A percentile compares a stretch with the other conserved stretches of the same genome.
Conservation (phyloP, 768 basidiomycete genomes). For the Rhizopogon roseolus region DNA sequence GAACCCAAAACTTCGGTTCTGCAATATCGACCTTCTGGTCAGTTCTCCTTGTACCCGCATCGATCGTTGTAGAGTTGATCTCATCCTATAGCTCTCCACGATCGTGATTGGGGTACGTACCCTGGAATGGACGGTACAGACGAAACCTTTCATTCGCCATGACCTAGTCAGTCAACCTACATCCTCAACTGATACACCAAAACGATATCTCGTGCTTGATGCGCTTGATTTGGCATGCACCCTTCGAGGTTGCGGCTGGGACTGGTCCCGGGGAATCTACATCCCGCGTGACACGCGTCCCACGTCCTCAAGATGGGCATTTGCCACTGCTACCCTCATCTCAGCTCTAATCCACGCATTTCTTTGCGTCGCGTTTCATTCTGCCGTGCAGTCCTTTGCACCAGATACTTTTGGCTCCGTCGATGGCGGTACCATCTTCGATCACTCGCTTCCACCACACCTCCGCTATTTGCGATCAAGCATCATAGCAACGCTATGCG, state of each 20-base stretch:
- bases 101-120: constrained; percentile 6
- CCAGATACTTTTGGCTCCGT: constrained; percentile 28
- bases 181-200: neutral
- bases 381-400: constrained; percentile 39
- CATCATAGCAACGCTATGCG: constrained; percentile 36
- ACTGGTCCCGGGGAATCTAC: constrained; percentile 39
- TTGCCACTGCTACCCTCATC: constrained; percentile 29
- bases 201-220: constrained; percentile 20
- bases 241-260: constrained; percentile 58
- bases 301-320: constrained; percentile 29
- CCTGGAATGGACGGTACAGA: constrained; percentile 12
- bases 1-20: neutral
- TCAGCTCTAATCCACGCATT: constrained; percentile 32
- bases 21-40: constrained; percentile 12
- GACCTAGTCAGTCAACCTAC: neutral
- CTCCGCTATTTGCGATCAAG: constrained; percentile 33
- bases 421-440: constrained; percentile 27
- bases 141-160: constrained; percentile 10
- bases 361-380: constrained; percentile 41
- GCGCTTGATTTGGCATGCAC: constrained; percentile 46
- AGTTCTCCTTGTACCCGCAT: neutral
- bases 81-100: constrained; percentile 8
- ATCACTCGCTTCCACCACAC: constrained; percentile 22
- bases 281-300: constrained; percentile 36
- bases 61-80: neutral